A percentile compares a stretch with the other conserved stretches of the same genome.
Evolutionary conservation across 2,329 filamentous ascomycete genomes (phyloP).

Genomic region (Graphilbum fragrans): DNA sequence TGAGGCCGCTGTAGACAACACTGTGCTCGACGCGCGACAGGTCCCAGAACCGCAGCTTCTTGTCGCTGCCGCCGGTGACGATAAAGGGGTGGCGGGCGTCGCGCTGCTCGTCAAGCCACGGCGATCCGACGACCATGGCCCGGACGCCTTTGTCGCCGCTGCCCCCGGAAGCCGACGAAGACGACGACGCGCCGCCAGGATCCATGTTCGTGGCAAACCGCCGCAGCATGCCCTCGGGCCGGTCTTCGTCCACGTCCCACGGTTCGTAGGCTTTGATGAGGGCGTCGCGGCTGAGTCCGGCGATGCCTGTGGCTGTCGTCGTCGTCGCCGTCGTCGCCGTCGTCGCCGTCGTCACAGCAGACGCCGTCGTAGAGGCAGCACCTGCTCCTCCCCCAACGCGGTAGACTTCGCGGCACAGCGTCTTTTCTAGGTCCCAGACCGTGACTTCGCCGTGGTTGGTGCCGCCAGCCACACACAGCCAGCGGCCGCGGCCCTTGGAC

Average conservation of each 20-base stretch:
- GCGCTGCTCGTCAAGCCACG: slow-evolving; percentile 35
- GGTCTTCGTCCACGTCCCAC: slow-evolving; percentile 84
- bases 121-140: slow-evolving; percentile 54
- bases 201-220: slow-evolving; percentile 71
- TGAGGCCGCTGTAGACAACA: slow-evolving; percentile 66
- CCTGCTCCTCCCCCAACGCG: slow-evolving; percentile 45
- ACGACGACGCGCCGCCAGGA: slow-evolving; percentile 29
- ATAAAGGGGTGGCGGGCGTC: slow-evolving; percentile 74
- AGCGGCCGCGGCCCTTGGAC: slow-evolving; percentile 63
- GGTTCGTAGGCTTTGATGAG: slow-evolving; percentile 60
- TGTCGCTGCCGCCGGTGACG: slow-evolving; percentile 78
- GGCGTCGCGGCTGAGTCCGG: slow-evolving; percentile 27
- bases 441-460: slow-evolving; percentile 81
- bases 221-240: slow-evolving; percentile 72
- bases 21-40: slow-evolving; percentile 66
- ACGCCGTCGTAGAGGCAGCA: no score
- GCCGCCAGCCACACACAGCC: slow-evolving; percentile 81
- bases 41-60: slow-evolving; percentile 92
- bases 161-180: slow-evolving; percentile 13
- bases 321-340: neutral
- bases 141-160: slow-evolving; percentile 57
- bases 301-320: neutral
- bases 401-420: slow-evolving; percentile 79
- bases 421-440: slow-evolving; percentile 91
- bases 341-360: neutral